phyloP scores from a whole-genome alignment of 371 early-diverging fungal genomes.

The Mortierella sp. region DNA sequence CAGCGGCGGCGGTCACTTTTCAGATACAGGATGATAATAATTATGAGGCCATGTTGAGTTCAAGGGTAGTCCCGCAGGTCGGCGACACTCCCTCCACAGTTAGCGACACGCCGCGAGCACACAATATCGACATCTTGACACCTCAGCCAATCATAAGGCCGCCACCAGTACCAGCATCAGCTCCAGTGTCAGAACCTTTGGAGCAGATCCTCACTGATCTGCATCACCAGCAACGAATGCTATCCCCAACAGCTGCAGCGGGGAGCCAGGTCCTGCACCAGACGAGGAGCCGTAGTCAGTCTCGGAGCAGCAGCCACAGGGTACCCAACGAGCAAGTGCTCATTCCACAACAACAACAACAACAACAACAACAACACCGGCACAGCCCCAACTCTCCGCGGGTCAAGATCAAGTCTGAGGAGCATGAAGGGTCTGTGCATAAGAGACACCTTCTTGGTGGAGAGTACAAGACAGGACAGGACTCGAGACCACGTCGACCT shows the following conservation, averaged over 20 bases:
- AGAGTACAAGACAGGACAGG: neutral
- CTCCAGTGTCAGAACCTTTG: neutral
- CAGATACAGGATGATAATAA: neutral
- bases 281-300: neutral
- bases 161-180: neutral
- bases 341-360: neutral
- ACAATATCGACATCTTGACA: neutral
- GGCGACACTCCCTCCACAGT: neutral
- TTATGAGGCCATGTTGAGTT: neutral
- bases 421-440: neutral
- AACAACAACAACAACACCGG: neutral
- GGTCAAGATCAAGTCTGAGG: slow-evolving; percentile 25
- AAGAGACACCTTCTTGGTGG: neutral
- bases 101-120: neutral
- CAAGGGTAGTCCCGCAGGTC: slow-evolving; percentile 3
- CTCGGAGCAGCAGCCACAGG: neutral
- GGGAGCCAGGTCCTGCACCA: neutral
- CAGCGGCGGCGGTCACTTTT: neutral
- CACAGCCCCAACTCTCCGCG: slow-evolving; percentile 4
- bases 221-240: neutral
- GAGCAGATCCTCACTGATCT: neutral
- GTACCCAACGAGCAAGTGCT: neutral
- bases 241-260: neutral
- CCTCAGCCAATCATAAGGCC: neutral
- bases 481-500: neutral